Evolutionary conservation across 805 yeast species (phyloP), one percentile per base, ranked within the genome.

Genomic region (Saccharomycopsis fermentans): DNA sequence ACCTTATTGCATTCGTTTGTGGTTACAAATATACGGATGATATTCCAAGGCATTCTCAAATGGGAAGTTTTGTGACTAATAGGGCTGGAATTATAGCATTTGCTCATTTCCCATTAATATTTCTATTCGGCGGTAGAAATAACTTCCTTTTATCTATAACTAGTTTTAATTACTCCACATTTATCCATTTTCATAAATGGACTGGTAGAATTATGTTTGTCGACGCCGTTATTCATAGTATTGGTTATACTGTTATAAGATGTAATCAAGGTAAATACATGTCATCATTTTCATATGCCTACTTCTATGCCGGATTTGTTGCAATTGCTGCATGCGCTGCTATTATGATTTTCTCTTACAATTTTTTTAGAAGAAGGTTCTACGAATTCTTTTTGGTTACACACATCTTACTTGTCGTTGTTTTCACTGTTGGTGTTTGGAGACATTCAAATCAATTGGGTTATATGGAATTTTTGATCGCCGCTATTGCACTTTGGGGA

Each of bases 71-170:
- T 62, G 63, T 70, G 53, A 78, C 79, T 4, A 75, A 72, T 5
- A 71, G 80, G 66, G 56, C 73, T 0, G 71, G 70, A 8, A 60
- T 69, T 43, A 58, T 68, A n/a, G 57, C 64, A 0, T 71, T 74
- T 63, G 72, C 73, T 0, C 73, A 73, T 48, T 63, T 83, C 61
- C 92, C 94, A 0, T 63, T 78, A 3, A 65, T 82, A 35, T 74
- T 83, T 21, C 66, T 86, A 37, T 83, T 87, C 67, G 85, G 88
- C 6, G 87, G 90, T 9, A 74, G 95, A 65, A 88, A 86, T 69
- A 88, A 85, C 68, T 74, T 88, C 29, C 69, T 87, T 63, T 79
- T 80, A 61, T 71, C 71, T 65, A 52, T 83, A 4, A 79, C 91
- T 0, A 87, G 88, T 1, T 76, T 89, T 76, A 73, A 82, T 4